Percentiles rank a stretch among this genome's conserved stretches.
Evolutionary conservation across 2,329 filamentous ascomycete species (phyloP).

Genomic region (Sporothrix luriei): DNA sequence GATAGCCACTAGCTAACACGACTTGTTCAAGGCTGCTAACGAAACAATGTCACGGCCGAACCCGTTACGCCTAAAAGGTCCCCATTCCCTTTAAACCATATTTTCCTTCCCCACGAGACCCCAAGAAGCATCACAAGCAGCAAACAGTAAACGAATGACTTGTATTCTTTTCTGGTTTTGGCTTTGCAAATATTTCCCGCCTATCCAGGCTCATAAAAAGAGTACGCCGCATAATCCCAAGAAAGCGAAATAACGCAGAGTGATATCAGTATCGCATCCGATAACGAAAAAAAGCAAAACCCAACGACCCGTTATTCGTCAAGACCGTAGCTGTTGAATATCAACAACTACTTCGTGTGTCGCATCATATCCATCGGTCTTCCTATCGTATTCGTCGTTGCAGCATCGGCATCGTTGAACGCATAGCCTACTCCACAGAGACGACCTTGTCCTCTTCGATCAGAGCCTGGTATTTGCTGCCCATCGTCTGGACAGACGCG

Average conservation of each 20-base stretch:
- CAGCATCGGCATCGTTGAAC: neutral
- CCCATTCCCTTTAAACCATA: too few relatives aligned
- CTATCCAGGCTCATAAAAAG: too few relatives aligned
- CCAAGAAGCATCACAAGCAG: neutral
- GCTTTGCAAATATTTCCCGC: neutral
- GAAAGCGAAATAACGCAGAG: constrained; percentile 2
- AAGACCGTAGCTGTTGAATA: neutral
- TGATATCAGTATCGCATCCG: constrained; percentile 11
- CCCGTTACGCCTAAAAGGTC: neutral
- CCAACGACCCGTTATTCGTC: neutral
- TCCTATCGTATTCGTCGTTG: neutral
- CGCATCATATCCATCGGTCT: neutral
- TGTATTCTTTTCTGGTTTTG: neutral
- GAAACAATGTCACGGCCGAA: neutral
- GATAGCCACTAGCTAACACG: neutral
- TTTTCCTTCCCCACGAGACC: neutral
- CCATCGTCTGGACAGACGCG: constrained; percentile 65
- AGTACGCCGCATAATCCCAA: constrained; percentile 3
- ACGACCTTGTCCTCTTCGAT: constrained; percentile 80
- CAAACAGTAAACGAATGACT: neutral
- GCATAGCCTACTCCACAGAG: constrained; percentile 43
- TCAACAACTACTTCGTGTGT: neutral
- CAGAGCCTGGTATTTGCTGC: constrained; percentile 60
- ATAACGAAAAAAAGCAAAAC: neutral
- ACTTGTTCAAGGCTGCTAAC: neutral